A percentile compares a stretch with the other conserved stretches of the same genome.
Evolutionary conservation across 495 filamentous ascomycete species (phyloP).

Genomic region (Bryoglossum gracile): DNA sequence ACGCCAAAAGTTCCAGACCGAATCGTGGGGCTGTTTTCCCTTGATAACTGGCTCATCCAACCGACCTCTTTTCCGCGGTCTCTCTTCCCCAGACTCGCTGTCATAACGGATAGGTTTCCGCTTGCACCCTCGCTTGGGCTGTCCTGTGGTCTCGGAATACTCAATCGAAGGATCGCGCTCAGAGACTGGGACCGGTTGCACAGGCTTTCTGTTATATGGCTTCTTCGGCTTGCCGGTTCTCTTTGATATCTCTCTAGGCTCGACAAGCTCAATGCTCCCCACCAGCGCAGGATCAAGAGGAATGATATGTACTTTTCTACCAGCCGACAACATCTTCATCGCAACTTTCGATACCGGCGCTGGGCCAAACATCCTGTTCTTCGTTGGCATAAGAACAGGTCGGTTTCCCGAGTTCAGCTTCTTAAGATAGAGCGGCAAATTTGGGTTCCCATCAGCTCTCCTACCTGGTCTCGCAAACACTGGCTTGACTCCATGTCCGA

Average conservation of each 20-base stretch:
- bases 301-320: no score
- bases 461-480: conserved; percentile 17
- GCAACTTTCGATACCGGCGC: conserved; percentile 7
- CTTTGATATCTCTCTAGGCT: no score
- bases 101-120: not conserved
- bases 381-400: conserved; percentile 13
- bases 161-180: no score
- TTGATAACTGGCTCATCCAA: not conserved
- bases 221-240: no score
- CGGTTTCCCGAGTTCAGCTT: conserved; percentile 10
- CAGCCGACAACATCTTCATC: no score
- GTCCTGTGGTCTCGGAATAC: not conserved
- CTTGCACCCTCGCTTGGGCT: not conserved
- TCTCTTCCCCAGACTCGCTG: not conserved
- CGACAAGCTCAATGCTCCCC: no score
- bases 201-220: no score
- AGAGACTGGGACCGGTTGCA: no score
- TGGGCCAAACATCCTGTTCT: conserved; percentile 7
- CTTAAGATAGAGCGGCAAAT: conserved; percentile 1
- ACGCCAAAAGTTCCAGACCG: not conserved
- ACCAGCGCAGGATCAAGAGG: no score
- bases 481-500: conserved; percentile 23
- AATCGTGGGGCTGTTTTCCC: not conserved
- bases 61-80: not conserved
- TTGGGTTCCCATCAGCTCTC: conserved; percentile 11